phyloP scores from a whole-genome alignment of 176 grass and related monocot genomes.

The Zizania latifolia region DNA sequence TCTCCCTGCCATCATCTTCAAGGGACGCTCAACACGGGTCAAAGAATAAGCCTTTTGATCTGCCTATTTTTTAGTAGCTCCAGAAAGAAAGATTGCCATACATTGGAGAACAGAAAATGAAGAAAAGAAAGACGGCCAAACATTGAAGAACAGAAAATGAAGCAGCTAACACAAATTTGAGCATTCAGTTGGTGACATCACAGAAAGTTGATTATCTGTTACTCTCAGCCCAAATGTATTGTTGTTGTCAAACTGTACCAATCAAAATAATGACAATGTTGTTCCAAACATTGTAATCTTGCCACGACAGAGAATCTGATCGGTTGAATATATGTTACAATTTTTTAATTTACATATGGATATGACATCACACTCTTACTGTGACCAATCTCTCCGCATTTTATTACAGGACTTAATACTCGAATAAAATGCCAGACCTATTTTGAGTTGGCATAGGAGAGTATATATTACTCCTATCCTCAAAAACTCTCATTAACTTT shows the following conservation, averaged over 20 bases:
- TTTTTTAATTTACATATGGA: neutral
- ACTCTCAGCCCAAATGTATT: neutral
- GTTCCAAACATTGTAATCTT: neutral
- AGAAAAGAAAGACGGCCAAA: neutral
- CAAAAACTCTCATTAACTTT: too few relatives aligned
- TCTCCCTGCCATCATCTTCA: constrained; percentile 28
- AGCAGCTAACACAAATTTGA: neutral
- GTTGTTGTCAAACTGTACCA: neutral
- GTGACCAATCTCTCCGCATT: neutral
- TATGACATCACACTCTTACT: neutral
- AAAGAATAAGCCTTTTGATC: constrained; percentile 45
- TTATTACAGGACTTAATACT: neutral
- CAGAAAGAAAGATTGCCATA: neutral
- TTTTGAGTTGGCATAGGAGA: too few relatives aligned
- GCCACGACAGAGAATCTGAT: neutral
- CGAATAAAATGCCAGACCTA: neutral
- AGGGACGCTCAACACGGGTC: neutral
- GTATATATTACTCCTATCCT: too few relatives aligned
- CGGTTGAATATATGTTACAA: neutral
- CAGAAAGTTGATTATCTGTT: neutral
- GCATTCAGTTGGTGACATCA: constrained; percentile 2
- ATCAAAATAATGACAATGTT: constrained; percentile 12
- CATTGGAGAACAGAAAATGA: neutral
- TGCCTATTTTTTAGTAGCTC: constrained; percentile 82
- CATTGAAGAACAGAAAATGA: neutral